Percentiles rank a stretch among this genome's conserved stretches.
These are phyloP conservation scores for Phoenix dactylifera DNA, from an alignment of 176 grass and related monocot species.

Conservation along the genomic window DNA sequence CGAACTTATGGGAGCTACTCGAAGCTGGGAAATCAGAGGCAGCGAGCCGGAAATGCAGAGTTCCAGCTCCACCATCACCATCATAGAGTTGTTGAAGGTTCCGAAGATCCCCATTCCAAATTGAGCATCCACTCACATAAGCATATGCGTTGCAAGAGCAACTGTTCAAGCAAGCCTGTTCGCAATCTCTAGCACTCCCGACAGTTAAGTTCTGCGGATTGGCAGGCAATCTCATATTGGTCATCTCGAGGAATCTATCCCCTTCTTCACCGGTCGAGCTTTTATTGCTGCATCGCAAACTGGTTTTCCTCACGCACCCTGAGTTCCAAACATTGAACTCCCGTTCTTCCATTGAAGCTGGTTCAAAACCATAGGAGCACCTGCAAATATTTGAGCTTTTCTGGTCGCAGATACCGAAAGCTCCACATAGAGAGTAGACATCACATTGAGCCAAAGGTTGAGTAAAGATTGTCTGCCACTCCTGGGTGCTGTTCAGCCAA, in stretches of 20 bases:
- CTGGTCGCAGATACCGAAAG: constrained; percentile 33
- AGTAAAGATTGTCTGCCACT: too few species aligned
- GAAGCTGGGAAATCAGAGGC: constrained; percentile 8
- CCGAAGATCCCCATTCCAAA: constrained; percentile 20
- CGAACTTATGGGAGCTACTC: constrained; percentile 5
- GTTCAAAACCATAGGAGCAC: too few species aligned
- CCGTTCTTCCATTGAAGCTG: too few species aligned
- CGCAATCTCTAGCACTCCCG: constrained; percentile 12
- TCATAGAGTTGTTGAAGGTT: constrained; percentile 6
- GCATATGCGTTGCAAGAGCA: constrained; percentile 32
- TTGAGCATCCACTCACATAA: constrained; percentile 3
- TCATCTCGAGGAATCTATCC: constrained; percentile 34
- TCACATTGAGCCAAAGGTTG: too few species aligned
- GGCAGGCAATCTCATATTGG: constrained; percentile 26
- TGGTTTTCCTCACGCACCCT: too few species aligned
- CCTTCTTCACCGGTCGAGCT: neutral
- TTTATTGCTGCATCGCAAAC: neutral
- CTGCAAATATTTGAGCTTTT: neutral
- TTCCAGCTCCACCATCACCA: constrained; percentile 13
- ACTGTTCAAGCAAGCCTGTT: constrained; percentile 32
- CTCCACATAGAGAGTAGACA: too few species aligned
- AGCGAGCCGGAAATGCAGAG: constrained; percentile 21
- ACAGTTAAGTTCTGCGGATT: neutral
- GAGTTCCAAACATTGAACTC: too few species aligned
- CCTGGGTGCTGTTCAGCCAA: too few species aligned